Evolutionary conservation across 1,284 basidiomycete species (phyloP), one percentile per base, ranked within the genome.

Genomic region (Stygiomarasmius scandens): DNA sequence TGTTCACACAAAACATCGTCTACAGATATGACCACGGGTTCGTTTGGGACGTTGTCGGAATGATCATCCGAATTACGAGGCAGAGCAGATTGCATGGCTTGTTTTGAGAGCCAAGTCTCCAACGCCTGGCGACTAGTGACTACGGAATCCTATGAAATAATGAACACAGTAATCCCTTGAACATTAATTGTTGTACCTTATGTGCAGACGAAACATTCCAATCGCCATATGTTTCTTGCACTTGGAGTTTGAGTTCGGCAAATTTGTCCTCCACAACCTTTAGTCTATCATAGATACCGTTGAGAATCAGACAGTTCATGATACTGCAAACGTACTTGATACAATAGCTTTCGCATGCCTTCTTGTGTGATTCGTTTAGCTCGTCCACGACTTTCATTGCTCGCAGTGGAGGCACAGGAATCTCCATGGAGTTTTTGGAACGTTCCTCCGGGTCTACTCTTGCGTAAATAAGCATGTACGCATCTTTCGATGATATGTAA

Each of bases 401-500:
- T 34, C 75, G 72, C 23, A 68, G 61, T 2, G 90, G 87, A 22
- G 87, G 85, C 19, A 16, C 46, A 27, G 41, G 22, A 24, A 34
- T 22, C 36, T 16, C 3, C 14, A 20, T 12, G 6, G 24, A 4
- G 2, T 23, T 44, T 14, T 29, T 12, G 44, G 27, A 52, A 45
- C 20, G 19, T 44, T 24, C 34, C 38, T 43, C 23, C 32, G 25
- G 23, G 47, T 29, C 20, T 11, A 51, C 50, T 29, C 25, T 47
- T 43, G 84, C 82, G 72, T 96, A 97, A 52, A 97, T 87, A 38
- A 96, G 81, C 93, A 96, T 95, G 73, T 97, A 96, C 23, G 92
- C 93, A 64, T 95, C 92, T 69, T 84, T 89, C 0, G 93, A 95
- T 0, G 81, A 77, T 58, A 86, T 76, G 23, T 66, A 52, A 62